Conservation (phyloP, 495 filamentous ascomycete genomes). For the Penicillium canescens region DNA sequence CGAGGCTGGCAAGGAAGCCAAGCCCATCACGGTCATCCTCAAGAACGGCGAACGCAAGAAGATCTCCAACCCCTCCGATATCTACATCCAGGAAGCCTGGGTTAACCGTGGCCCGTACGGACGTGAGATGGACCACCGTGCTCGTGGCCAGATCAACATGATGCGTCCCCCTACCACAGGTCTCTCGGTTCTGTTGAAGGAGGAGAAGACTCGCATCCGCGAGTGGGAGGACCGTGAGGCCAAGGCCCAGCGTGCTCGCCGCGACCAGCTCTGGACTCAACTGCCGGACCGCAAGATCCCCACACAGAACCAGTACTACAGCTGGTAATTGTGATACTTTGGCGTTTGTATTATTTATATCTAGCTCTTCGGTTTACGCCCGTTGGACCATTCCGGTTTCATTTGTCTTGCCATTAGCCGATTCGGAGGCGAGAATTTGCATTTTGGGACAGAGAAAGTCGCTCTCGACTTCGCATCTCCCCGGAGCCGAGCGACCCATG, state of each 20-base stretch:
- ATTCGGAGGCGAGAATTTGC: conserved; percentile 20
- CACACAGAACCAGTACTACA: conserved; percentile 81
- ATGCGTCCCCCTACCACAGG: conserved; percentile 69
- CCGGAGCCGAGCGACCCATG: conserved; percentile 21
- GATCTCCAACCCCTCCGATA: conserved; percentile 66
- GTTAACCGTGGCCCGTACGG: conserved; percentile 73
- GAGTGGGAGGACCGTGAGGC: conserved; percentile 73
- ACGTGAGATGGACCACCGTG: conserved; percentile 59
- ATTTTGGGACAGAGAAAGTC: conserved; percentile 25
- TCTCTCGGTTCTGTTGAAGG: conserved; percentile 84
- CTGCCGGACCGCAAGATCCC: conserved; percentile 66
- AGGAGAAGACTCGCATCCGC: conserved; percentile 84
- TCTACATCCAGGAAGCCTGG: conserved; percentile 92
- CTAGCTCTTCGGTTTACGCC: conserved; percentile 9
- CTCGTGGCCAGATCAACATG: conserved; percentile 62
- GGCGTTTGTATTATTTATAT: conserved; percentile 33
- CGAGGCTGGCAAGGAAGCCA: conserved; percentile 30
- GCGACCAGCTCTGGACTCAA: conserved; percentile 77
- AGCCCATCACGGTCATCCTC: conserved; percentile 39
- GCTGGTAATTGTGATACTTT: conserved; percentile 61
- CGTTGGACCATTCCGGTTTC: conserved; percentile 6
- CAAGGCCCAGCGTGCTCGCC: conserved; percentile 65
- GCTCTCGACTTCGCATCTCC: neutral
- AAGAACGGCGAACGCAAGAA: conserved; percentile 52
- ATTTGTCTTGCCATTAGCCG: conserved; percentile 16